Evolutionary conservation across 306 rosid species (phyloP).

Genomic region (Gillenia trifoliata): DNA sequence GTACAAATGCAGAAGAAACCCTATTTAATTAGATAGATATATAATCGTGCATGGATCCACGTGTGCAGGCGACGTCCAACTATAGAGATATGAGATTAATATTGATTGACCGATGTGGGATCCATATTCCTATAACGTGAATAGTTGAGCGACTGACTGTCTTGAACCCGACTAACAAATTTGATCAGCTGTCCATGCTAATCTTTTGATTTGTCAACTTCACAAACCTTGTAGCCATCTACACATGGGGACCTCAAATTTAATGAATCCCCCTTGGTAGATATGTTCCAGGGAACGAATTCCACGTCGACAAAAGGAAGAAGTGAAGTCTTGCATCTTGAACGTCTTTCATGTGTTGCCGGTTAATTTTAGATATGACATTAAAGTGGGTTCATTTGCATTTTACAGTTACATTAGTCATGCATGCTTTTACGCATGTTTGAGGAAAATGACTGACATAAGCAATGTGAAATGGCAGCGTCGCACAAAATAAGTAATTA

Average conservation of each 20-base stretch:
- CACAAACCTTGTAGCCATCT: background rate
- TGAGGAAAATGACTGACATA: too few species aligned
- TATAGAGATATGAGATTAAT: background rate
- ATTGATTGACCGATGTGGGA: background rate
- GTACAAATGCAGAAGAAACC: background rate
- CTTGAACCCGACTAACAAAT: background rate
- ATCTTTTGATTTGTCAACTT: constrained; percentile 12
- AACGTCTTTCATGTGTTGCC: too few species aligned
- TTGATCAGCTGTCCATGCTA: background rate
- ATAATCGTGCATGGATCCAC: background rate
- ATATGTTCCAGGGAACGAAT: too few species aligned
- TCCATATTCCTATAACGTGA: background rate
- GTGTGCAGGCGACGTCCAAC: background rate
- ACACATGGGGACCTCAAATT: constrained; percentile 10
- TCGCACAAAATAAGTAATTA: too few species aligned
- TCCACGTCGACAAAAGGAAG: background rate
- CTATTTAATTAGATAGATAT: background rate
- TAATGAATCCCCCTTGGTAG: background rate
- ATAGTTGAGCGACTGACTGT: background rate
- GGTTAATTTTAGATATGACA: too few species aligned
- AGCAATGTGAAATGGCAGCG: too few species aligned
- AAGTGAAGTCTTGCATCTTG: too few species aligned
- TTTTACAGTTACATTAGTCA: too few species aligned
- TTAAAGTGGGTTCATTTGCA: too few species aligned
- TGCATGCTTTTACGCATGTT: too few species aligned